These are phyloP conservation scores for Colletotrichum sp. DNA, from an alignment of 2,329 filamentous ascomycete genomes.

Conservation along the genomic window DNA sequence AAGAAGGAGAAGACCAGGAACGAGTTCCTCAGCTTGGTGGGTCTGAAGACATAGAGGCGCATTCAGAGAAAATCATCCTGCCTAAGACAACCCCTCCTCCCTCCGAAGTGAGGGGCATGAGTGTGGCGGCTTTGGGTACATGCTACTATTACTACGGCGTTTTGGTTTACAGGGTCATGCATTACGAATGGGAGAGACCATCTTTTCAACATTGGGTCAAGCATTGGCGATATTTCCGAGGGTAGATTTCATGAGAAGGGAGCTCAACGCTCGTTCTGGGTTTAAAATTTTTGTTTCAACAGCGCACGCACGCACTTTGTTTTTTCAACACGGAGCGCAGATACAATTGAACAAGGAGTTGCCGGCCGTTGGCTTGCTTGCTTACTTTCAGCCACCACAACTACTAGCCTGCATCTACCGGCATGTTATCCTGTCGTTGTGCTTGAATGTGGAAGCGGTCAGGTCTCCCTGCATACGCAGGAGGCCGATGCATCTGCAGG, in stretches of 20 bases:
- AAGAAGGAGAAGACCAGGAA: constrained; percentile 92
- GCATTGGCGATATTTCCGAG: constrained; percentile 14
- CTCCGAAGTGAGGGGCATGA: background rate
- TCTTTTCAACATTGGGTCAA: constrained; percentile 25
- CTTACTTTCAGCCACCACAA: background rate
- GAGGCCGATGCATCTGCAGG: background rate
- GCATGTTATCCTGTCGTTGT: background rate
- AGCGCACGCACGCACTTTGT: background rate
- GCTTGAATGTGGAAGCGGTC: background rate
- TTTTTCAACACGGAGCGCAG: background rate
- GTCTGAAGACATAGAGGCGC: constrained; percentile 53
- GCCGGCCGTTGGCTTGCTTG: background rate
- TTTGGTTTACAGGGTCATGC: constrained; percentile 9
- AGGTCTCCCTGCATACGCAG: background rate
- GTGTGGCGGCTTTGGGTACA: background rate
- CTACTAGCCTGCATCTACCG: background rate
- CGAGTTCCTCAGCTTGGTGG: constrained; percentile 87
- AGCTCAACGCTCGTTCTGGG: constrained; percentile 23
- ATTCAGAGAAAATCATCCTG: background rate
- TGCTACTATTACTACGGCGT: background rate
- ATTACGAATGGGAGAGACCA: constrained; percentile 19
- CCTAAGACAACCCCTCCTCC: background rate
- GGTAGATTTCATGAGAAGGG: constrained; percentile 18
- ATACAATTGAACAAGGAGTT: background rate
- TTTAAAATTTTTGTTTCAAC: background rate